Evolutionary conservation across 2,329 filamentous ascomycete species (phyloP).

Genomic region (Aspergillus latus): DNA sequence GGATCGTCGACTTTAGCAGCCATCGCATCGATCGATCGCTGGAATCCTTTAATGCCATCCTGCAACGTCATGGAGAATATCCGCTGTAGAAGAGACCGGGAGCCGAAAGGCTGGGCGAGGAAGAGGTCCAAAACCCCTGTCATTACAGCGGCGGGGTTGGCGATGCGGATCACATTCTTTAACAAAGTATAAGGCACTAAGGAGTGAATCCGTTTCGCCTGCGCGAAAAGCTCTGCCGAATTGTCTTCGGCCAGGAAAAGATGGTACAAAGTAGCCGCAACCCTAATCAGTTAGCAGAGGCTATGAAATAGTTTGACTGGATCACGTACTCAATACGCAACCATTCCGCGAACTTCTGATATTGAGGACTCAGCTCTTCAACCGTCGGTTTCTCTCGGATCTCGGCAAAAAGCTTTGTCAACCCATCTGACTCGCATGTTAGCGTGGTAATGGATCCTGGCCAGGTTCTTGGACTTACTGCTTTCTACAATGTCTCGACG

Average conservation of each 20-base stretch:
- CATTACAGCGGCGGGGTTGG: conserved; percentile 97
- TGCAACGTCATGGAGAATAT: conserved; percentile 91
- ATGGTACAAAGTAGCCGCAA: conserved; percentile 95
- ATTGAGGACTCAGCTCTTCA: conserved; percentile 85
- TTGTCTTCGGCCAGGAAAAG: conserved; percentile 98
- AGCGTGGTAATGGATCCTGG: conserved; percentile 33
- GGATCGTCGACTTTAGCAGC: conserved; percentile 76
- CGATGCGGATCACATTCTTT: conserved; percentile 95
- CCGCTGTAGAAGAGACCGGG: conserved; percentile 84
- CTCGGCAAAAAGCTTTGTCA: conserved; percentile 89
- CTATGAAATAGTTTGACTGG: neutral
- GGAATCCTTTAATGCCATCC: conserved; percentile 83
- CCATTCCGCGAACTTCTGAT: conserved; percentile 98
- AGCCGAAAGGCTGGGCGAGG: conserved; percentile 89
- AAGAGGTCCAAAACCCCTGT: conserved; percentile 92
- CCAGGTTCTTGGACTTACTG: conserved; percentile 55
- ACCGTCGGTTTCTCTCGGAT: conserved; percentile 89
- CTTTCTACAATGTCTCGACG: conserved; percentile 66
- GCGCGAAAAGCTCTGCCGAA: conserved; percentile 91
- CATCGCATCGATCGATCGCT: conserved; percentile 80
- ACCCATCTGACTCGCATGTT: conserved; percentile 60
- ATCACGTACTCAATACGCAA: conserved; percentile 73
- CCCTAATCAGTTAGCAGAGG: conserved; percentile 41
- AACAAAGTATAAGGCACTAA: conserved; percentile 88
- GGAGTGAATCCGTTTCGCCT: conserved; percentile 90